These are phyloP conservation scores for Hura crepitans DNA, from an alignment of 441 rosid species.

Conservation along the genomic window DNA sequence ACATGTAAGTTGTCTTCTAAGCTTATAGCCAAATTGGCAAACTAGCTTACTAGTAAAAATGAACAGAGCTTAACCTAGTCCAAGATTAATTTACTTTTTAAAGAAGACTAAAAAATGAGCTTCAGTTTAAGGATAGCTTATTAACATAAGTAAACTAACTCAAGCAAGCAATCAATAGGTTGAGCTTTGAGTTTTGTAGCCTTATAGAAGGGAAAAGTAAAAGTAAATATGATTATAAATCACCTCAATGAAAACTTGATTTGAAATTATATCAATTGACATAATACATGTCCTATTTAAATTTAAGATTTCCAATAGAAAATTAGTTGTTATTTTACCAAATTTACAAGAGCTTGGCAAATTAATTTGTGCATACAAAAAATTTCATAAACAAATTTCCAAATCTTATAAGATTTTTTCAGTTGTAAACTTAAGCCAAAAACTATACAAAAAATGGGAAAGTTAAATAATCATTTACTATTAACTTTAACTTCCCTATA, in stretches of 20 bases:
- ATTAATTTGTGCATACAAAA: slow-evolving; percentile 63
- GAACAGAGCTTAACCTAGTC: not conserved
- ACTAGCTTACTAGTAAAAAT: not conserved
- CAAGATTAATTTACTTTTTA: not conserved
- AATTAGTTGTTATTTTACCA: slow-evolving; percentile 67
- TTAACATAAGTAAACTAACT: not conserved
- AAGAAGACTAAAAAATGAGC: not conserved
- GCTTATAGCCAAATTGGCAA: not conserved
- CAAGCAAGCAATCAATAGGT: not conserved
- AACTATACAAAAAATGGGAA: slow-evolving; percentile 13
- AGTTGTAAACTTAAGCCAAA: slow-evolving; percentile 8
- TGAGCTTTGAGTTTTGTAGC: not conserved
- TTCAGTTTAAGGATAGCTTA: not conserved
- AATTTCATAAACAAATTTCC: not conserved
- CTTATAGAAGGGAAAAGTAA: not conserved
- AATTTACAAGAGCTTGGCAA: slow-evolving; percentile 73
- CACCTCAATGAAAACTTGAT: slow-evolving; percentile 96
- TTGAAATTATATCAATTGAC: slow-evolving; percentile 79
- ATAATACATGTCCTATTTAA: slow-evolving; percentile 75
- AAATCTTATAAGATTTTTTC: slow-evolving; percentile 14
- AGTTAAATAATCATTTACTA: slow-evolving; percentile 41
- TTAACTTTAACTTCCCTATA: slow-evolving; percentile 89
- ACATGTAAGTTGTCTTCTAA: not conserved
- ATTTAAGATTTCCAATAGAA: slow-evolving; percentile 71
- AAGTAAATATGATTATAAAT: slow-evolving; percentile 8